Conservation (phyloP, 1,284 basidiomycete genomes). For the Ustilago shanxiensis region DNA sequence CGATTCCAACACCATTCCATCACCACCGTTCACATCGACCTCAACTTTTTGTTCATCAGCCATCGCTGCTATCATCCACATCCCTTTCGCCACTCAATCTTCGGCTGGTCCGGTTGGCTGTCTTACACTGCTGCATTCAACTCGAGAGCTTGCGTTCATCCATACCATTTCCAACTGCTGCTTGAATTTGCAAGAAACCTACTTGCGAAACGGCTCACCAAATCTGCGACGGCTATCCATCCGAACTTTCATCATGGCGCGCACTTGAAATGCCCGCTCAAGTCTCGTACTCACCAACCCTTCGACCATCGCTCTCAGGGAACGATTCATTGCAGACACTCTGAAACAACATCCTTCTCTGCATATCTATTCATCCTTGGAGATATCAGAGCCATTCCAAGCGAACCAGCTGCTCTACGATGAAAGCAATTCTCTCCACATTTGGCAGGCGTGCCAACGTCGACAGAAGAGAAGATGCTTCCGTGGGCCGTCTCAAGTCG, state of each 20-base stretch:
- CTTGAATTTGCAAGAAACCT: too few relatives aligned
- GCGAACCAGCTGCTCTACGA: not conserved
- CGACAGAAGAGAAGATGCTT: conserved; percentile 4
- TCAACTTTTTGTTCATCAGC: not conserved
- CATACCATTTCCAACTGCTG: not conserved
- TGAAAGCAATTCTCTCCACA: conserved; percentile 40
- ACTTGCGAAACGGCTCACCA: too few relatives aligned
- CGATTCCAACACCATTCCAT: not conserved
- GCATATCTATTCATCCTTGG: too few relatives aligned
- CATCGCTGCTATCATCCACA: not conserved
- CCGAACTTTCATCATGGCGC: not conserved
- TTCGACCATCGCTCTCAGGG: not conserved
- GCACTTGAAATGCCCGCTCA: not conserved
- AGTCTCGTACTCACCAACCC: not conserved
- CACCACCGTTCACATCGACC: not conserved
- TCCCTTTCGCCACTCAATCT: not conserved
- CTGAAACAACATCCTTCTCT: not conserved
- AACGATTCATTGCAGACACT: not conserved
- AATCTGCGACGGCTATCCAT: not conserved
- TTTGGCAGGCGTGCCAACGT: conserved; percentile 33
- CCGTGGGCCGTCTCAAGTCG: conserved; percentile 3
- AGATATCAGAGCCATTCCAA: too few relatives aligned
- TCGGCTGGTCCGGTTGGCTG: not conserved
- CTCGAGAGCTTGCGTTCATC: not conserved
- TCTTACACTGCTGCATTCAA: not conserved